Evolutionary conservation across 192 early-diverging fungal species (phyloP).

Genomic region (Backusella tuberculispora): DNA sequence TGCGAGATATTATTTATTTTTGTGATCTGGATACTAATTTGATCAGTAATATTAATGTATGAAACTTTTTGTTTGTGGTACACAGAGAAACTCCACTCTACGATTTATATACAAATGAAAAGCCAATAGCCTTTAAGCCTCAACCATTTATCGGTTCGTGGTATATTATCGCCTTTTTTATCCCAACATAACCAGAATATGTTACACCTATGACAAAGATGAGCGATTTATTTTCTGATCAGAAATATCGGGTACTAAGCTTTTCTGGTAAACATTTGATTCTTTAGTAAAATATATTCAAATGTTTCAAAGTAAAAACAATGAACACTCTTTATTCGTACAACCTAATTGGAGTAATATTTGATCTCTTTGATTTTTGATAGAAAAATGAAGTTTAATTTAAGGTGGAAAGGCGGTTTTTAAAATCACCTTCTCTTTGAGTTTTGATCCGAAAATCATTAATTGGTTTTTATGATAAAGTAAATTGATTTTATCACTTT

Average conservation of each 20-base stretch:
- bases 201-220: constrained; percentile 17
- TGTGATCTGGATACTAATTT: not conserved
- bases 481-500: not conserved
- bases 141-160: not conserved
- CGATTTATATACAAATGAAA: not conserved
- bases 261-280: not conserved
- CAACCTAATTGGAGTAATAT: not conserved
- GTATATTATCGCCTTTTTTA: not conserved
- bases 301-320: not conserved
- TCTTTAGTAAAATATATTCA: not conserved
- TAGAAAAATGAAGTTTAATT: not conserved
- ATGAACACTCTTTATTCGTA: not conserved
- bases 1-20: not conserved
- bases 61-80: not conserved
- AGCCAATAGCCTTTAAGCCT: constrained; percentile 11
- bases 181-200: not conserved
- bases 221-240: constrained; percentile 10
- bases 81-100: not conserved
- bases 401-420: not conserved
- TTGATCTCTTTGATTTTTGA: not conserved
- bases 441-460: not conserved
- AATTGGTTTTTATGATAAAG: not conserved
- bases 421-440: too few relatives aligned
- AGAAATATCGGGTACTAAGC: not conserved
- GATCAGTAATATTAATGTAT: not conserved